These are phyloP conservation scores for Proliferodiscus dingleyae DNA, from an alignment of 2,329 filamentous ascomycete genomes.

Conservation along the genomic window DNA sequence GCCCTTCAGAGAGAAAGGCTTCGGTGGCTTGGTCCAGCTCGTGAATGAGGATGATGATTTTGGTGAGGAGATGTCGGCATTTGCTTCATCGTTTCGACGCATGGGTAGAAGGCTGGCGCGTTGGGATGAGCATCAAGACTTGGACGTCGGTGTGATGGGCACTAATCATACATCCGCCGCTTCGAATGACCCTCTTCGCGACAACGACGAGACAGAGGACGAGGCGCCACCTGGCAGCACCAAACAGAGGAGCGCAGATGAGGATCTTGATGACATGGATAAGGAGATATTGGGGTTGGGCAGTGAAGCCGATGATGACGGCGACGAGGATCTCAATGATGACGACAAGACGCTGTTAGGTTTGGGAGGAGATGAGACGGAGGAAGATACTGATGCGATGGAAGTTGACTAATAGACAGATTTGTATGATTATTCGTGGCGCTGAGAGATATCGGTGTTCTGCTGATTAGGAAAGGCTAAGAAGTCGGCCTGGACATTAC, in stretches of 20 bases:
- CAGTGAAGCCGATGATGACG: conserved; percentile 39
- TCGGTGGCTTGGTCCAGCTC: conserved; percentile 61
- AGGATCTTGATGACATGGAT: conserved; percentile 52
- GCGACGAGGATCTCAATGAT: conserved; percentile 41
- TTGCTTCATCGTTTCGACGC: conserved; percentile 61
- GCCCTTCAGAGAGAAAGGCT: conserved; percentile 50
- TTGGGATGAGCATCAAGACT: conserved; percentile 51
- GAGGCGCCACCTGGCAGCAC: conserved; percentile 32
- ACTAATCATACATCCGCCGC: conserved; percentile 21
- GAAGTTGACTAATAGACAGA: conserved; percentile 23
- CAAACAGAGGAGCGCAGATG: conserved; percentile 35
- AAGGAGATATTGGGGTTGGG: conserved; percentile 46
- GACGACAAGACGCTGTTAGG: conserved; percentile 38
- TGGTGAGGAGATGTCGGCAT: conserved; percentile 66
- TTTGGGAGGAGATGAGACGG: conserved; percentile 29
- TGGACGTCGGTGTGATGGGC: conserved; percentile 28
- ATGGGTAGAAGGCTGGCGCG: conserved; percentile 60
- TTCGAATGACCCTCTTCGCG: conserved; percentile 21
- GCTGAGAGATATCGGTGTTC: not conserved
- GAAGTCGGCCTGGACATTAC: not conserved
- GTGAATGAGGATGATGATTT: conserved; percentile 64
- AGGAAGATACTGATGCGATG: conserved; percentile 32
- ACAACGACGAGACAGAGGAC: conserved; percentile 32
- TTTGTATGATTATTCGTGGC: not conserved
- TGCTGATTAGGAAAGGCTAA: not conserved